Base-by-base conservation (phyloP, 306 rosid species). In the Astragalus membranaceus region DNA sequence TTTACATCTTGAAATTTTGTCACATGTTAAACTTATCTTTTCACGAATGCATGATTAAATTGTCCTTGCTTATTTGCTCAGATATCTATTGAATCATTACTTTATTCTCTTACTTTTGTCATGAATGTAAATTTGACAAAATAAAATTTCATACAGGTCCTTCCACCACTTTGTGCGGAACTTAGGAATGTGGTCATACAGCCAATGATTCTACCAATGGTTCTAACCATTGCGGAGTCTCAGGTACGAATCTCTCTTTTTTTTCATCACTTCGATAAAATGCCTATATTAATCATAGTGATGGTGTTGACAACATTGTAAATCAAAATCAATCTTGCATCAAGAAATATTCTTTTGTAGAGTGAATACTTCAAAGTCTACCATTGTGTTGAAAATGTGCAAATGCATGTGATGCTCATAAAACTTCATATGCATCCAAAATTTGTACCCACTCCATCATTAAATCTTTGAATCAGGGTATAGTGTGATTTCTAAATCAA, bases 141-240 rank as follows among this genome's bases (percentile, higher is more conserved):
- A 50, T 81, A 53, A 26, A 46, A 56, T 76, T 81, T 46, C 78
- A 69, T 75, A 46, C 85, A 95, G 99, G 99, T 95, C 48, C 95
- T 95, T 62, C 97, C 97, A 5, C 99, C 99, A 53, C 99, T 95
- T 74, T 95, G 99, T 80, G 99, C 99, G 26, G 99, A 95, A 79
- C 95, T 95, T 44, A 81, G 99, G 79, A 95, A 95, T 89, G 76
- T 91, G 77, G 99, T 95, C 48, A 91, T 95, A 92, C 99, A 95
- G 55, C 95, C 99, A 0, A 86, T 95, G 96, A 95, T 95, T 77
- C 80, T 95, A 52, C 99, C 99, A n/a, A 95, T 91, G 99, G 99
- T 95, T 80, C 95, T 95, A 20, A 89, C 89, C 5, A 95, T 95
- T 83, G 99, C 97, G 0, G 99, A 95, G 80, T 92, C 99, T 73